A percentile compares a stretch with the other conserved stretches of the same genome.
Evolutionary conservation across 129 eudicot genomes (phyloP).

Genomic region (Mikania micrantha): DNA sequence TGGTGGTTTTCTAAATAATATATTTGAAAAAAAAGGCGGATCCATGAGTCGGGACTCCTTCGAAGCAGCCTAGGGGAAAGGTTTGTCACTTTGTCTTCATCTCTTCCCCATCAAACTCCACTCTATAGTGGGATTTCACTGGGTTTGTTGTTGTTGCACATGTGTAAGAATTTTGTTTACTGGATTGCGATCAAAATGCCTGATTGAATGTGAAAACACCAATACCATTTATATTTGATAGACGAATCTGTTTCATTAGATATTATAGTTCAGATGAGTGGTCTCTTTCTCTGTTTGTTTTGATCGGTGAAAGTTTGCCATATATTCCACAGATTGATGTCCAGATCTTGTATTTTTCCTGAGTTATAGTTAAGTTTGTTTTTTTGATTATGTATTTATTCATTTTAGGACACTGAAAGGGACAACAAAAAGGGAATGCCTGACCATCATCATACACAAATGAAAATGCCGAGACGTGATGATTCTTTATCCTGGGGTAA

Average conservation of each 20-base stretch:
- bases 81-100: too few species aligned
- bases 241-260: background rate
- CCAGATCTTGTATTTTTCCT: background rate
- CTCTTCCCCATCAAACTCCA: too few species aligned
- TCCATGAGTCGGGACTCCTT: too few species aligned
- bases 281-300: background rate
- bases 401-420: constrained; percentile 30
- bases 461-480: constrained; percentile 74
- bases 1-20: too few species aligned
- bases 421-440: constrained; percentile 31
- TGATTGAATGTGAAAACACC: background rate
- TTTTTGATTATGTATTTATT: constrained; percentile 4
- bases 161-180: background rate
- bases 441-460: constrained; percentile 16
- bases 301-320: background rate
- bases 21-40: too few species aligned
- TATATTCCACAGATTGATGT: background rate
- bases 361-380: background rate
- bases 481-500: constrained; percentile 88
- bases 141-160: too few species aligned
- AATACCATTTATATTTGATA: background rate
- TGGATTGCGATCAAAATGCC: background rate
- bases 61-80: too few species aligned
- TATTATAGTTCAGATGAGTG: background rate
- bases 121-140: too few species aligned